Evolutionary conservation across 441 rosid species (phyloP), one percentile per base, ranked within the genome.

Genomic region (Bocquillonia castaneifolia): DNA sequence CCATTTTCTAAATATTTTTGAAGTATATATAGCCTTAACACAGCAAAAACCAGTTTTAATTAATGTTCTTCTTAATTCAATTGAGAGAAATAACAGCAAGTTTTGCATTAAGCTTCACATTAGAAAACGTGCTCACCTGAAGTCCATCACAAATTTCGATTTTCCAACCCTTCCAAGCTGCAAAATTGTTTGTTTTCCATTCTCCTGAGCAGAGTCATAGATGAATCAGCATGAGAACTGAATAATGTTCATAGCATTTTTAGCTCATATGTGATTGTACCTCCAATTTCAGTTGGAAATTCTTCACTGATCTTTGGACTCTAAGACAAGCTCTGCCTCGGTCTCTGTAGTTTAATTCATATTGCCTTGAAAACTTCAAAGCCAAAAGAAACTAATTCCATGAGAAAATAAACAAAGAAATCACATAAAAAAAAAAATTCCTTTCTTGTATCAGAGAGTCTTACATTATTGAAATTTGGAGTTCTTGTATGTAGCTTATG

Each of bases 131-230:
- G 22, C 61, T 44, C 82, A 92, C 97, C 97, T 90, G 90, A 87
- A 93, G 65, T 93, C 97, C 81, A 81, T 84, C 54, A 84, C 91
- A 78, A 82, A 90, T 73, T 86, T 90, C 14, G 84, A 64, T 75
- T 79, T 85, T 23, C 76, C 93, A 47, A 90, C 87, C 68, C 94
- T 84, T 64, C 97, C 98, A 64, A 90, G 91, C 82, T 93, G 98
- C 76, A 93, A 76, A 69, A 90, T 84, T 15, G 89, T 86, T 50
- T 87, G 98, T 70, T 80, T 87, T 6, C 91, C 83, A 28, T 82
- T 84, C 77, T 87, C 92, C 92, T 86, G 23, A 14, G 28, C 36
- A 74, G 54, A 68, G 55, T 25, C 32, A 50, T 37, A 29, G 3
- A 59, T 5, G 8, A 36, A 48, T 32, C 14, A 48, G 50, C 36